These are phyloP conservation scores for Monosporozyma aerobia DNA, from an alignment of 805 yeast genomes.

Conservation along the genomic window DNA sequence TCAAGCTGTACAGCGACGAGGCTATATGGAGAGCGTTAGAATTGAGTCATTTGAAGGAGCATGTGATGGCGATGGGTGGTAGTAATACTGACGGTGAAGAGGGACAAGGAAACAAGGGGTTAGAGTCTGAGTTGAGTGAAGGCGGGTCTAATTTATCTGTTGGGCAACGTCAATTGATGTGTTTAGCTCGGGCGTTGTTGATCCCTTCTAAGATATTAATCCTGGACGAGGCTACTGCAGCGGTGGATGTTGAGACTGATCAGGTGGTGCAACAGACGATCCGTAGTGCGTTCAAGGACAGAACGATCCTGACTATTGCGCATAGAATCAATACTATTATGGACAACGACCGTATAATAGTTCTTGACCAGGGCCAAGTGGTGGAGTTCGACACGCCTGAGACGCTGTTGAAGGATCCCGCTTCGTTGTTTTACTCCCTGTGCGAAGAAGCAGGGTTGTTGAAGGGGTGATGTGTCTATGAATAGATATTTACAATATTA, in stretches of 20 bases:
- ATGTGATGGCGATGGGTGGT: conserved; percentile 44
- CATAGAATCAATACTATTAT: conserved; percentile 76
- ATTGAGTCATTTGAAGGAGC: conserved; percentile 66
- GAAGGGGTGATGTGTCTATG: conserved; percentile 1
- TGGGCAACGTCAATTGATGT: conserved; percentile 74
- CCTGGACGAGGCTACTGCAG: conserved; percentile 82
- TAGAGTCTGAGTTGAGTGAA: conserved; percentile 49
- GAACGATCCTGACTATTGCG: conserved; percentile 78
- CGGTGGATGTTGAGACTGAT: conserved; percentile 82
- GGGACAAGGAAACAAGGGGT: conserved; percentile 24
- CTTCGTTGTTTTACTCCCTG: conserved; percentile 68
- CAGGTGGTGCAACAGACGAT: conserved; percentile 69
- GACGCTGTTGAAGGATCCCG: conserved; percentile 52
- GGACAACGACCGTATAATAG: conserved; percentile 71
- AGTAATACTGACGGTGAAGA: no score
- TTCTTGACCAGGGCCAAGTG: conserved; percentile 64
- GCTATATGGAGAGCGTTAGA: conserved; percentile 76
- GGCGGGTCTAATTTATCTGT: conserved; percentile 66
- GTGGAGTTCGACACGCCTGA: conserved; percentile 70
- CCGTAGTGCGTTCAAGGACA: conserved; percentile 60
- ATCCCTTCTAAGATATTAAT: conserved; percentile 56
- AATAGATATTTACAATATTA: background rate
- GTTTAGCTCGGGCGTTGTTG: conserved; percentile 69
- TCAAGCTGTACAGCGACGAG: conserved; percentile 56
- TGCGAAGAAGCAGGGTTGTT: conserved; percentile 72